These are phyloP conservation scores for Mycena amicta DNA, from an alignment of 768 basidiomycete species.

Conservation along the genomic window DNA sequence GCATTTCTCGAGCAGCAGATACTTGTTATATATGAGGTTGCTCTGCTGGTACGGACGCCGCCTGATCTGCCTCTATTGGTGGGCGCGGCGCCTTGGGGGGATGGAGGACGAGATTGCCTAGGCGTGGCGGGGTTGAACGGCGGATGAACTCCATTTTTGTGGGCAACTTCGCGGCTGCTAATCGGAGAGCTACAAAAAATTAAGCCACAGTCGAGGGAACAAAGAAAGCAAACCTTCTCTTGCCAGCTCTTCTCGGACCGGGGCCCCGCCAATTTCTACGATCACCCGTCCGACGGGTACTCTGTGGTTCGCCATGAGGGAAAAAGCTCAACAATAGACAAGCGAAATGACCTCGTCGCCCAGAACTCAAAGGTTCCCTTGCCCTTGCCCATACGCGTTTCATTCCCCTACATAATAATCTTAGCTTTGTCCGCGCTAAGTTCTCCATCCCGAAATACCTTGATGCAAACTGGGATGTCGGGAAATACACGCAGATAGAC, in stretches of 20 bases:
- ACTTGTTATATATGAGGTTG: neutral
- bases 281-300: conserved; percentile 88
- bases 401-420: conserved; percentile 74
- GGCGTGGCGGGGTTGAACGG: conserved; percentile 64
- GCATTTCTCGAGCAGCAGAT: neutral
- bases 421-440: neutral
- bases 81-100: conserved; percentile 34
- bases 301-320: too few relatives aligned
- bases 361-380: conserved; percentile 98
- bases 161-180: conserved; percentile 87
- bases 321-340: too few relatives aligned
- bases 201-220: conserved; percentile 5
- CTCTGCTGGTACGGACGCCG: neutral
- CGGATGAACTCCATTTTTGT: conserved; percentile 87
- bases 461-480: conserved; percentile 95
- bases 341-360: conserved; percentile 73
- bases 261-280: conserved; percentile 89
- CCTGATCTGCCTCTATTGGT: neutral
- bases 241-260: conserved; percentile 90
- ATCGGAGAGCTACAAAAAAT: conserved; percentile 68
- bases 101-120: conserved; percentile 66
- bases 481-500: conserved; percentile 91
- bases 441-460: conserved; percentile 61
- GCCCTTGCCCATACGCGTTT: conserved; percentile 99
- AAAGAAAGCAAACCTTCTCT: conserved; percentile 70